phyloP scores from a whole-genome alignment of 305 asterid genomes.

The Rubia balearica region DNA sequence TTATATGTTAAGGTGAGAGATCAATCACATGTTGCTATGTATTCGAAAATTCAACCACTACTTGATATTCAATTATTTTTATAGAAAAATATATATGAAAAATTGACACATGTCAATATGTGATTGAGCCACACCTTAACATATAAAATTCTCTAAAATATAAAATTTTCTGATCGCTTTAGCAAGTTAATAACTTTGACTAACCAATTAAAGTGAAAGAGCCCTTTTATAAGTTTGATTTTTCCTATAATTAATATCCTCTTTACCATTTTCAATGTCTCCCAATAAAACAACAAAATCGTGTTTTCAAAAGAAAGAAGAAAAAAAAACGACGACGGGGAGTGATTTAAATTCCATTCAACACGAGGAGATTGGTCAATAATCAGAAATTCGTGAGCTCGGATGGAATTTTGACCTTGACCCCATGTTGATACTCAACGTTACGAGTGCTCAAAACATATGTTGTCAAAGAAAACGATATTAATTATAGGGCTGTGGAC shows the following conservation, averaged over 20 bases:
- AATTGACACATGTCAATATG: too few species aligned
- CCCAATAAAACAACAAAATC: neutral
- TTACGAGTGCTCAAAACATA: neutral
- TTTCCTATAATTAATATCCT: neutral
- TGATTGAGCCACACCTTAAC: too few species aligned
- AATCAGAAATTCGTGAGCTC: neutral
- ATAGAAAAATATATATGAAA: too few species aligned
- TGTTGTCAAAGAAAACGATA: too few species aligned
- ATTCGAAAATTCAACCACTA: too few species aligned
- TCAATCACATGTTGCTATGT: too few species aligned
- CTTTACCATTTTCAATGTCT: neutral
- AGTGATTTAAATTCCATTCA: constrained; percentile 5
- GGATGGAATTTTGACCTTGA: neutral
- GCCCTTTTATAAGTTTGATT: neutral
- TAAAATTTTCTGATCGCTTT: neutral
- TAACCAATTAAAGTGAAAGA: neutral
- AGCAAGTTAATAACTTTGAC: constrained; percentile 5
- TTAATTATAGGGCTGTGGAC: neutral
- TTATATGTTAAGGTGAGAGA: too few species aligned
- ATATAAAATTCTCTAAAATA: too few species aligned
- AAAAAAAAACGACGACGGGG: too few species aligned
- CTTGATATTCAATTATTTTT: too few species aligned
- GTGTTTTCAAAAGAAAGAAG: neutral
- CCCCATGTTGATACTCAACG: neutral
- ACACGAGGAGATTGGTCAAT: constrained; percentile 13